Evolutionary conservation across 805 yeast species (phyloP).

Genomic region (Saccharomycopsis oosterbeekiorum): DNA sequence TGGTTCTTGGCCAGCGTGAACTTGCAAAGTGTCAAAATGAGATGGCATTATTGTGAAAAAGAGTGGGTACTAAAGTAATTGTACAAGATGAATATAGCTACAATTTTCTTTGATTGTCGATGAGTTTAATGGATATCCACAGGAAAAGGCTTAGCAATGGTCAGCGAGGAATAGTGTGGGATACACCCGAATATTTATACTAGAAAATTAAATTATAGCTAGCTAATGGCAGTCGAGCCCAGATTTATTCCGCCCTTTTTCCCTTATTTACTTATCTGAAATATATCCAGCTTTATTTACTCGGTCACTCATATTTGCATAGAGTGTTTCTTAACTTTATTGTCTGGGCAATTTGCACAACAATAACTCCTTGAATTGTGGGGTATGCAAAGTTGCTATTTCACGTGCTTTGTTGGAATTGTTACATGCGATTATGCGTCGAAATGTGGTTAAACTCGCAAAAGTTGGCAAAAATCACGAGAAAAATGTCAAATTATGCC

Average conservation of each 20-base stretch:
- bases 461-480: background rate
- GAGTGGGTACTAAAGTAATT: too few species aligned
- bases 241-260: background rate
- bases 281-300: background rate
- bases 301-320: background rate
- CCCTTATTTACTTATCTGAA: background rate
- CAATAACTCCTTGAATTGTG: background rate
- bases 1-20: constrained; percentile 91
- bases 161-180: background rate
- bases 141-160: background rate
- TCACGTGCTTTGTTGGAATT: background rate
- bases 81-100: too few species aligned
- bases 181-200: background rate
- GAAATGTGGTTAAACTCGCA: background rate
- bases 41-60: constrained; percentile 26
- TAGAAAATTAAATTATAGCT: background rate
- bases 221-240: background rate
- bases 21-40: constrained; percentile 83
- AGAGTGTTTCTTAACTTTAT: too few species aligned
- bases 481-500: background rate
- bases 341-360: too few species aligned
- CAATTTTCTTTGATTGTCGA: too few species aligned
- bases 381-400: background rate
- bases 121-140: background rate
- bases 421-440: background rate